Conservation (phyloP, 352 stramenopile genomes). For the Phytophthora hibernalis region DNA sequence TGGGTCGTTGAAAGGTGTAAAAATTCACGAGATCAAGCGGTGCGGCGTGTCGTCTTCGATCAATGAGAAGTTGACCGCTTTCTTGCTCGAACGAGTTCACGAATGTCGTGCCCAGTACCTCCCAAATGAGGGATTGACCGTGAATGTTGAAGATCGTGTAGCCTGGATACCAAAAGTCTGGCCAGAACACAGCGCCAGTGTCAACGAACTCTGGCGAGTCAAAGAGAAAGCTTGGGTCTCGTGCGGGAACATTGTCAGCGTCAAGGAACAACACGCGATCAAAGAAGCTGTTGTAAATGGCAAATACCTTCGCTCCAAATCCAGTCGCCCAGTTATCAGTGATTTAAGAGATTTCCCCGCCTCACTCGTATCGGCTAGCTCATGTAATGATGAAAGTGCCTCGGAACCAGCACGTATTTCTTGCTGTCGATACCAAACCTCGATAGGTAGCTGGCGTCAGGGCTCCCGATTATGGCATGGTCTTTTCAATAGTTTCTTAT, state of each 20-base stretch:
- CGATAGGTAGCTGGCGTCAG: slow-evolving; percentile 58
- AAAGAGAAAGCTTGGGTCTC: slow-evolving; percentile 58
- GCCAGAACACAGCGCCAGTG: slow-evolving; percentile 50
- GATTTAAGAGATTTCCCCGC: slow-evolving; percentile 36
- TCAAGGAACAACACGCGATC: slow-evolving; percentile 12
- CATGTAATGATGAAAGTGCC: slow-evolving; percentile 23
- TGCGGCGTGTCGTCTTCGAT: slow-evolving; percentile 38
- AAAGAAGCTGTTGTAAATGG: slow-evolving; percentile 49
- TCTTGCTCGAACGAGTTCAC: slow-evolving; percentile 74
- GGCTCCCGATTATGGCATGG: too few species aligned
- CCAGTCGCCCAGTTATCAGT: slow-evolving; percentile 34
- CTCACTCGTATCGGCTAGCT: slow-evolving; percentile 20
- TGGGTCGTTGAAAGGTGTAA: slow-evolving; percentile 51
- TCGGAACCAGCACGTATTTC: slow-evolving; percentile 36
- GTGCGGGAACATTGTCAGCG: slow-evolving; percentile 54
- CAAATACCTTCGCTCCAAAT: slow-evolving; percentile 59
- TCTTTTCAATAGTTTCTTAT: too few species aligned
- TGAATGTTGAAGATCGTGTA: slow-evolving; percentile 68
- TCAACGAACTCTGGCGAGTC: slow-evolving; percentile 41
- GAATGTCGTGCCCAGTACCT: slow-evolving; percentile 48
- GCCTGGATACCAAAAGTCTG: slow-evolving; percentile 28
- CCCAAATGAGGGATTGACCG: slow-evolving; percentile 53
- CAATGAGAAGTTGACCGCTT: slow-evolving; percentile 60
- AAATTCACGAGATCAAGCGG: slow-evolving; percentile 46
- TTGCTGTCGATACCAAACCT: slow-evolving; percentile 55